Conservation (phyloP, 148 eudicot species). For the Chenopodium berlandieri region DNA sequence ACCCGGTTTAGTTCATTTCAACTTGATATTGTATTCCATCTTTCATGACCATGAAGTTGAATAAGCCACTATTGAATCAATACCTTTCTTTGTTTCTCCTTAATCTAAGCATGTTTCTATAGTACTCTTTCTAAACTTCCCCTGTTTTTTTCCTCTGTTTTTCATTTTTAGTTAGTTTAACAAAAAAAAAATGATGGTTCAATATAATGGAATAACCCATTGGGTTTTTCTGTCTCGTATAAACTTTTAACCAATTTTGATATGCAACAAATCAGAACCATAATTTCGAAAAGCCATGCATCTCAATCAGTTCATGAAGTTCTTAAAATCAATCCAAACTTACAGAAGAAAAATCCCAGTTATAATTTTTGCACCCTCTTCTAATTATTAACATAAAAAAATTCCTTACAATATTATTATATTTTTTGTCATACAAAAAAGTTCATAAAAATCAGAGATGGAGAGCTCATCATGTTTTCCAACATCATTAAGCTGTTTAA, state of each 20-base stretch:
- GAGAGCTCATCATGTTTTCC: slow-evolving; percentile 59
- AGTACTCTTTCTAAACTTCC: slow-evolving; percentile 16
- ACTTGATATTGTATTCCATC: slow-evolving; percentile 13
- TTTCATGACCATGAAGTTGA: slow-evolving; percentile 29
- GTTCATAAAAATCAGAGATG: slow-evolving; percentile 32
- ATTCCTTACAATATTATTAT: neutral
- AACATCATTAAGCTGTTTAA: slow-evolving; percentile 45
- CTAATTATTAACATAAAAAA: neutral
- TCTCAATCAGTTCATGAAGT: slow-evolving; percentile 75
- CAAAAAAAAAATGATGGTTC: neutral
- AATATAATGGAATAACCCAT: neutral
- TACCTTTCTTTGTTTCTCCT: neutral
- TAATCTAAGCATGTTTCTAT: neutral
- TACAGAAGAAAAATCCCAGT: slow-evolving; percentile 51
- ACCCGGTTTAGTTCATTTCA: neutral
- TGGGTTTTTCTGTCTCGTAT: slow-evolving; percentile 15
- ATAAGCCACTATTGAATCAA: neutral
- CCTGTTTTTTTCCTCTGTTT: slow-evolving; percentile 9
- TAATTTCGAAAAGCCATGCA: slow-evolving; percentile 43
- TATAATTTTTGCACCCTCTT: slow-evolving; percentile 10
- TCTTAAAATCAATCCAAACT: slow-evolving; percentile 67
- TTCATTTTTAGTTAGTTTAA: neutral
- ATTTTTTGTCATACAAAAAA: neutral
- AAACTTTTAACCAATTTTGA: neutral
- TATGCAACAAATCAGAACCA: neutral